phyloP scores from a whole-genome alignment of 176 grass and related monocot species.

The Puya raimondii region DNA sequence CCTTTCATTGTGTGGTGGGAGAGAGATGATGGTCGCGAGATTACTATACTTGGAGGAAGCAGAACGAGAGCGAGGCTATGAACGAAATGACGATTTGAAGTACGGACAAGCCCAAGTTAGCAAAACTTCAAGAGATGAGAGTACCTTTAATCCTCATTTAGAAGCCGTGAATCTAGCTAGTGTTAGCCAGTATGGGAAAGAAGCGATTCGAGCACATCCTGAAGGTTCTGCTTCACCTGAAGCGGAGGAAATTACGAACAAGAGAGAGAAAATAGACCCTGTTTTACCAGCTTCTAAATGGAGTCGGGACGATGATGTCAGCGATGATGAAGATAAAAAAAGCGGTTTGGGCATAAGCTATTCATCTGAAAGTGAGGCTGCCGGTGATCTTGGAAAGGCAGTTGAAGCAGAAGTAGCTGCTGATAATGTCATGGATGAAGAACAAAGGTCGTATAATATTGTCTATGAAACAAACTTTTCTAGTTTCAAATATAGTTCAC shows the following conservation, averaged over 20 bases:
- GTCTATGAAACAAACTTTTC: constrained; percentile 6
- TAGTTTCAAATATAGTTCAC: constrained; percentile 1
- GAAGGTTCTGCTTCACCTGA: constrained; percentile 27
- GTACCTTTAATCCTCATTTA: constrained; percentile 13
- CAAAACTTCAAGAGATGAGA: constrained; percentile 38
- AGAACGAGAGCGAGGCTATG: constrained; percentile 55
- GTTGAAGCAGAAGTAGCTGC: constrained; percentile 34
- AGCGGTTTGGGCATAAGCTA: constrained; percentile 71
- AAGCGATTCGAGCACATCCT: constrained; percentile 14
- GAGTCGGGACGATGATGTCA: constrained; percentile 70
- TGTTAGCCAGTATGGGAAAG: constrained; percentile 17
- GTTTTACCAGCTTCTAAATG: constrained; percentile 90
- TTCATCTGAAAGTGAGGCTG: constrained; percentile 92
- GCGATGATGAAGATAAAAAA: constrained; percentile 56
- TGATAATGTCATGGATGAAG: constrained; percentile 51
- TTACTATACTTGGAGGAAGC: constrained; percentile 90
- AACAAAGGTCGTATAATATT: constrained; percentile 42
- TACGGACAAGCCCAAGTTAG: constrained; percentile 34
- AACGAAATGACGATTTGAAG: constrained; percentile 52
- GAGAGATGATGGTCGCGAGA: constrained; percentile 96
- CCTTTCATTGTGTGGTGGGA: constrained; percentile 74
- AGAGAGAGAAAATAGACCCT: constrained; percentile 58
- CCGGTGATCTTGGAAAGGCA: constrained; percentile 37
- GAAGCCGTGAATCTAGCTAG: constrained; percentile 19
- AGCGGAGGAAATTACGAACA: constrained; percentile 23